A percentile compares a stretch with the other conserved stretches of the same genome.
Evolutionary conservation across 257 asterid species (phyloP).

Genomic region (Solanum peruvianum): DNA sequence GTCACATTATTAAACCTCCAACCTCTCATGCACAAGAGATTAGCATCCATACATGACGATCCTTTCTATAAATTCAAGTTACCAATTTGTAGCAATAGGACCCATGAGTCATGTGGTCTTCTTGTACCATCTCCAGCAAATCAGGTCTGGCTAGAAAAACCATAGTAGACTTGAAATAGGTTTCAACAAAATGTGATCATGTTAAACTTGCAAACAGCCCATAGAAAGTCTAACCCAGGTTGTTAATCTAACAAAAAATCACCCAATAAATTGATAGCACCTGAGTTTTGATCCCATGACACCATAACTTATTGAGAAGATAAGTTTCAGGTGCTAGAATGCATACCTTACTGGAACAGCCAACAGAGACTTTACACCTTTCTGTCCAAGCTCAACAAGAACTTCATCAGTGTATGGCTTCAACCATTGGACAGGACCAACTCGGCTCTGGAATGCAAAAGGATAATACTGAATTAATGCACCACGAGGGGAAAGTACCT

Average conservation of each 20-base stretch:
- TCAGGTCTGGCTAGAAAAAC: not conserved
- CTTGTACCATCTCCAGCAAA: not conserved
- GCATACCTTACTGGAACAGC: slow-evolving; percentile 87
- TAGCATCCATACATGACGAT: not conserved
- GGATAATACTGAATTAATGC: not conserved
- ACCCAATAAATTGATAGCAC: not conserved
- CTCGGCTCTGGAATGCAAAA: slow-evolving; percentile 59
- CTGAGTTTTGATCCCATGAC: not conserved
- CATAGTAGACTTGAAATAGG: not conserved
- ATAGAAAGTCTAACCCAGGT: not conserved
- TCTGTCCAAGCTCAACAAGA: slow-evolving; percentile 86
- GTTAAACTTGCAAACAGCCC: not conserved
- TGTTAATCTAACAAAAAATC: not conserved
- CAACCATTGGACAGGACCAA: slow-evolving; percentile 97
- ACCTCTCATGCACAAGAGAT: not conserved
- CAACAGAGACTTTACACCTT: slow-evolving; percentile 77
- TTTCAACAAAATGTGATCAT: not conserved
- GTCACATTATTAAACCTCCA: not conserved
- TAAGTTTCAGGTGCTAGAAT: not conserved
- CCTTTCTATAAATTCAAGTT: not conserved
- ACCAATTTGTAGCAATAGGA: not conserved
- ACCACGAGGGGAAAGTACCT: not conserved
- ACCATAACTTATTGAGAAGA: not conserved
- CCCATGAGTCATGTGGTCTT: not conserved
- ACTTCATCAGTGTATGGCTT: slow-evolving; percentile 97